A percentile compares a stretch with the other conserved stretches of the same genome.
Evolutionary conservation across 306 rosid species (phyloP).

Genomic region (Sechiopsis laciniata): DNA sequence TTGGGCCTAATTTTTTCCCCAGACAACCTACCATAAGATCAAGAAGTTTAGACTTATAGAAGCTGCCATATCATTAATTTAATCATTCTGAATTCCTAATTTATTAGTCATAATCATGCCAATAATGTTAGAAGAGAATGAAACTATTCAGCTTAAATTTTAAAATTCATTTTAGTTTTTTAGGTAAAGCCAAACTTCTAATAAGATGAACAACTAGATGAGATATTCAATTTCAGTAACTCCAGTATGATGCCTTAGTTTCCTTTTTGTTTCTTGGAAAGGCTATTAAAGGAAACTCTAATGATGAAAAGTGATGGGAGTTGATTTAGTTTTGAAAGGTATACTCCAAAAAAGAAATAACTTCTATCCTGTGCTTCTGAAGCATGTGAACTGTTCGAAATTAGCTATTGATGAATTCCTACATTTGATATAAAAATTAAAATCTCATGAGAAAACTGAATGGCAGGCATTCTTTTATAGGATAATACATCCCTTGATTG

Average conservation of each 20-base stretch:
- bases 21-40: conserved; percentile 62
- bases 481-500: not conserved
- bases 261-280: not conserved
- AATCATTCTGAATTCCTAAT: not conserved
- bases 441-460: not conserved
- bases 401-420: too few species aligned
- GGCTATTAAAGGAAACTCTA: conserved; percentile 4
- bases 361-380: too few species aligned
- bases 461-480: not conserved
- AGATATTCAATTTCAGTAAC: not conserved
- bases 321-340: not conserved
- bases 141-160: not conserved
- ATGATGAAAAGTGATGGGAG: not conserved
- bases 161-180: not conserved
- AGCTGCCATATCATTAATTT: conserved; percentile 2
- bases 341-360: not conserved
- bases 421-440: too few species aligned
- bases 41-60: conserved; percentile 19
- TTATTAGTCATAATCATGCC: conserved; percentile 8
- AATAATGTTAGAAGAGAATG: not conserved
- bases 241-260: not conserved
- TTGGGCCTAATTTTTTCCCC: conserved; percentile 83
- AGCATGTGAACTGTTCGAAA: too few species aligned
- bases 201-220: not conserved
- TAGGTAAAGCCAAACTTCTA: not conserved